These are phyloP conservation scores for Chlorella sp. DNA, from an alignment of 139 green algal genomes.

Conservation along the genomic window DNA sequence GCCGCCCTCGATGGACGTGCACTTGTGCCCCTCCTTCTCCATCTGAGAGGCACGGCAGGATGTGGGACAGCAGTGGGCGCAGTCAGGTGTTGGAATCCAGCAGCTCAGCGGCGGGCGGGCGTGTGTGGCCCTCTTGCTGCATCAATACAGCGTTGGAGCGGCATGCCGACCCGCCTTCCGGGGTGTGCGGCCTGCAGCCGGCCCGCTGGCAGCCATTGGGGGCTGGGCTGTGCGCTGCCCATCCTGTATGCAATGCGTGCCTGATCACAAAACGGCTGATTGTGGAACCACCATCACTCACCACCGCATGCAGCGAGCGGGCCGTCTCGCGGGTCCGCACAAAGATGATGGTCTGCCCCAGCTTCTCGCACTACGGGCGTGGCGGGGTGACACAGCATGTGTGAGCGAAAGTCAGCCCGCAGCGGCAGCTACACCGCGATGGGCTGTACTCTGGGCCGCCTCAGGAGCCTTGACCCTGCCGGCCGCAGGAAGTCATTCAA, in stretches of 20 bases:
- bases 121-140: no score
- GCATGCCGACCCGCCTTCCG: no score
- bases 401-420: neutral
- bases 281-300: neutral
- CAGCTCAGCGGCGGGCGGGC: neutral
- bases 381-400: neutral
- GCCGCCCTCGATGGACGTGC: slow-evolving; percentile 91
- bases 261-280: neutral
- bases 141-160: no score
- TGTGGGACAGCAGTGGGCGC: neutral
- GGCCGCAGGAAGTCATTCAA: no score
- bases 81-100: neutral
- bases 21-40: slow-evolving; percentile 91
- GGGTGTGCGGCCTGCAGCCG: neutral
- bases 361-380: slow-evolving; percentile 83
- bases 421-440: neutral
- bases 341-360: slow-evolving; percentile 99
- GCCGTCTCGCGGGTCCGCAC: slow-evolving; percentile 79
- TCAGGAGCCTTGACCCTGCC: neutral
- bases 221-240: no score
- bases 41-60: slow-evolving; percentile 48
- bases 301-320: slow-evolving; percentile 42
- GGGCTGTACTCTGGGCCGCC: no score
- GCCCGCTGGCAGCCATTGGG: no score
- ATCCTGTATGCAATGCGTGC: no score